Evolutionary conservation across 129 eudicot species (phyloP).

Genomic region (Flaveria brownii): DNA sequence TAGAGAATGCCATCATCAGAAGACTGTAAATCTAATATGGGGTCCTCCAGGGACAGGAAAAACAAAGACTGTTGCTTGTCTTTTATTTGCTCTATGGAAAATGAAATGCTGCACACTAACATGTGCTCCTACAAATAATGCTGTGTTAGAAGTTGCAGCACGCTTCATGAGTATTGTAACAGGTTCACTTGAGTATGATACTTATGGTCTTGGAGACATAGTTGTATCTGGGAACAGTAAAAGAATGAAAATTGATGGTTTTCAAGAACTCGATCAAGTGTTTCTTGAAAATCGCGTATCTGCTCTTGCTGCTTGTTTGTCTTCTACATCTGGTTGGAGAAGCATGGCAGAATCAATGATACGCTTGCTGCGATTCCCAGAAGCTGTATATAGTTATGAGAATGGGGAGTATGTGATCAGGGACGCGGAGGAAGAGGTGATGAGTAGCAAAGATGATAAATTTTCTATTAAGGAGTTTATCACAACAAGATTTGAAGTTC

Average conservation of each 20-base stretch:
- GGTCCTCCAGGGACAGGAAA: slow-evolving; percentile 94
- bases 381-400: slow-evolving; percentile 39
- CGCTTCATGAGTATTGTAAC: slow-evolving; percentile 41
- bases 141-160: slow-evolving; percentile 52
- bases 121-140: slow-evolving; percentile 77
- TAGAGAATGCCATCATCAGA: slow-evolving; percentile 48
- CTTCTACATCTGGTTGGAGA: slow-evolving; percentile 51
- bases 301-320: slow-evolving; percentile 41
- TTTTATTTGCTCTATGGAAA: slow-evolving; percentile 39
- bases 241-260: slow-evolving; percentile 56
- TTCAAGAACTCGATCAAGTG: slow-evolving; percentile 50
- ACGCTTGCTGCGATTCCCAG: slow-evolving; percentile 47
- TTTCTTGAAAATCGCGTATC: slow-evolving; percentile 54
- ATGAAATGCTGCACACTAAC: slow-evolving; percentile 60
- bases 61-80: slow-evolving; percentile 60
- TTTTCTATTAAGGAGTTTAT: slow-evolving; percentile 42
- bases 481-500: slow-evolving; percentile 19
- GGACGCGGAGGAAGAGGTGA: slow-evolving; percentile 23
- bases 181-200: slow-evolving; percentile 26
- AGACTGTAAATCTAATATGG: slow-evolving; percentile 62
- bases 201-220: slow-evolving; percentile 72
- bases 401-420: not conserved
- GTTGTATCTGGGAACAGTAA: slow-evolving; percentile 58
- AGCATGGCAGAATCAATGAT: slow-evolving; percentile 38
- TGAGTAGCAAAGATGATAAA: slow-evolving; percentile 5